Evolutionary conservation across 805 yeast genomes (phyloP).

Genomic region (Sugiyamaella qingdaonensis): DNA sequence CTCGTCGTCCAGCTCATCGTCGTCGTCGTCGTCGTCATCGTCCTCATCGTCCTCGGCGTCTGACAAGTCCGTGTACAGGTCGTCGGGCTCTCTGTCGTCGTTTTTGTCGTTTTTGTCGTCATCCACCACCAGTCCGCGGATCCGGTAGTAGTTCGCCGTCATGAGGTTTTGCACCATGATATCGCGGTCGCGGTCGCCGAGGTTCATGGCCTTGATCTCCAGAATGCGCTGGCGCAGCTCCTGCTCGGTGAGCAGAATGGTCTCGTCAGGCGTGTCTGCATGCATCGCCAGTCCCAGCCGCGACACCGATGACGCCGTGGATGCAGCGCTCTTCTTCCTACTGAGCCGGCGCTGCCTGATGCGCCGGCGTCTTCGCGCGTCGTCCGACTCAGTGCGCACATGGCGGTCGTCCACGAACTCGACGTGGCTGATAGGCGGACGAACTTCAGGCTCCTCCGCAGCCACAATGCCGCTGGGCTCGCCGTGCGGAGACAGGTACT

Average conservation of each 20-base stretch:
- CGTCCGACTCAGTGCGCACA: not conserved
- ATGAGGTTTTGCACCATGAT: slow-evolving; percentile 33
- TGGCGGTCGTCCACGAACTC: slow-evolving; percentile 26
- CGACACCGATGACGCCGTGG: not conserved
- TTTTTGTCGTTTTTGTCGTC: not conserved
- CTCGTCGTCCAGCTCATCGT: slow-evolving; percentile 19
- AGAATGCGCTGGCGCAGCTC: slow-evolving; percentile 29
- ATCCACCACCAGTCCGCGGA: slow-evolving; percentile 11
- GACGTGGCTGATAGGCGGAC: slow-evolving; percentile 49
- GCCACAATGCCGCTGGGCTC: slow-evolving; percentile 55
- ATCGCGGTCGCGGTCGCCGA: slow-evolving; percentile 35
- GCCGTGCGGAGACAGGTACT: slow-evolving; percentile 32
- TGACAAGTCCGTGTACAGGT: slow-evolving; percentile 10
- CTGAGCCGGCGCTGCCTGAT: slow-evolving; percentile 2
- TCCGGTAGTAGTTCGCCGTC: slow-evolving; percentile 32
- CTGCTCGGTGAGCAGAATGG: slow-evolving; percentile 12
- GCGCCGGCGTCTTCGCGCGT: not conserved
- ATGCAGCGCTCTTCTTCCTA: not conserved
- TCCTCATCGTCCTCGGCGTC: slow-evolving; percentile 16
- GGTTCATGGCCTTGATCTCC: slow-evolving; percentile 26
- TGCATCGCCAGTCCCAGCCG: not conserved
- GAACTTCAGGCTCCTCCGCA: slow-evolving; percentile 44
- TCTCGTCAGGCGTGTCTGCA: not conserved
- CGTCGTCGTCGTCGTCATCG: slow-evolving; percentile 18
- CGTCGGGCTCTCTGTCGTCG: slow-evolving; percentile 11